Conservation (phyloP, 208 protist species). For the Borovskyia barvae region DNA sequence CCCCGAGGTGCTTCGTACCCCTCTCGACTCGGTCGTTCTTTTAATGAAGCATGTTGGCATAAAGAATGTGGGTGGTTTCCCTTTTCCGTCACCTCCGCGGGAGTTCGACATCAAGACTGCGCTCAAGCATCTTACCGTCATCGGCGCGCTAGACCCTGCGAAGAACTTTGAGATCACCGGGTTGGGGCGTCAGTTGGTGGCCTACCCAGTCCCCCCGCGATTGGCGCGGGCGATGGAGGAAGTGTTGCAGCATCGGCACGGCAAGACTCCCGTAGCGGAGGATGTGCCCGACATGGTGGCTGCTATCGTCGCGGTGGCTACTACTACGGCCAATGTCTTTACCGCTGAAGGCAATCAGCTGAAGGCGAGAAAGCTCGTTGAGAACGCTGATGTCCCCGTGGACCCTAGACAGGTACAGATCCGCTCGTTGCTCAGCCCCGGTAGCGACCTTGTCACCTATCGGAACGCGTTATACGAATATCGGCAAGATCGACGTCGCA, state of each 20-base stretch:
- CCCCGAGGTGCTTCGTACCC: constrained; percentile 94
- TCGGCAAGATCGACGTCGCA: constrained; percentile 25
- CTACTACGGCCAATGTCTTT: constrained; percentile 85
- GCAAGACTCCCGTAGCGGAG: constrained; percentile 1
- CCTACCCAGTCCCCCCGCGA: constrained; percentile 81
- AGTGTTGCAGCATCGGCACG: constrained; percentile 26
- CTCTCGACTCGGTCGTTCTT: constrained; percentile 90
- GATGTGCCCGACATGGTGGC: constrained; percentile 37
- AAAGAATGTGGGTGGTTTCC: constrained; percentile 84
- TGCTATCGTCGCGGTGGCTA: constrained; percentile 59
- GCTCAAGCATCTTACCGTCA: constrained; percentile 64
- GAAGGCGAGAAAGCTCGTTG: constrained; percentile 45
- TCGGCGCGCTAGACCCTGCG: constrained; percentile 67
- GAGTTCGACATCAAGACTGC: constrained; percentile 68
- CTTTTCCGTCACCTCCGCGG: constrained; percentile 80
- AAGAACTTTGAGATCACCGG: constrained; percentile 59
- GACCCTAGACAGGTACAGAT: constrained; percentile 47
- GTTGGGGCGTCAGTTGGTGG: constrained; percentile 62
- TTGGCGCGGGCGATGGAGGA: constrained; percentile 79
- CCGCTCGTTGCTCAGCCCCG: constrained; percentile 63
- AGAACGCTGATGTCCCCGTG: constrained; percentile 16
- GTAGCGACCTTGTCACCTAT: constrained; percentile 86
- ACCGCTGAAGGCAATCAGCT: constrained; percentile 78
- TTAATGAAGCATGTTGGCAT: constrained; percentile 92
- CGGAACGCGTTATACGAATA: constrained; percentile 76